Evolutionary conservation across 1,139 yeast species (phyloP).

Genomic region (Scheffersomyces illinoinensis): DNA sequence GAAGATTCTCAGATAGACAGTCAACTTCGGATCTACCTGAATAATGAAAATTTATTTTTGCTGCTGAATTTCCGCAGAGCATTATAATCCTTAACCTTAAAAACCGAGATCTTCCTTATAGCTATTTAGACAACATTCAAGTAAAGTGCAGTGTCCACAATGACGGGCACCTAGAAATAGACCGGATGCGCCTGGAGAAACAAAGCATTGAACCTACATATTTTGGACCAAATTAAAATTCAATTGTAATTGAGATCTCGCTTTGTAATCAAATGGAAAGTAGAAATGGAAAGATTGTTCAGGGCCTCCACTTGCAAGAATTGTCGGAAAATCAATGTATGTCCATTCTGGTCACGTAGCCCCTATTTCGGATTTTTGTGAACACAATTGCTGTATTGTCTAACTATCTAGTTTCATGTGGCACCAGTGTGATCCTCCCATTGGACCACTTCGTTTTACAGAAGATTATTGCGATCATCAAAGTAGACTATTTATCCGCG

Average conservation of each 20-base stretch:
- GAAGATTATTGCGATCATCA: no score
- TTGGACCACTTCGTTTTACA: neutral
- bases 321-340: neutral
- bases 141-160: neutral
- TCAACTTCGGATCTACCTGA: neutral
- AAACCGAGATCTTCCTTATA: neutral
- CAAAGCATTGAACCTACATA: neutral
- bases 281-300: no score
- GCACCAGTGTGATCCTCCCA: neutral
- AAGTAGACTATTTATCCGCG: neutral
- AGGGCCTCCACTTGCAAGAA: neutral
- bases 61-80: neutral
- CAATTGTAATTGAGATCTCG: neutral
- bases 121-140: neutral
- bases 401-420: neutral
- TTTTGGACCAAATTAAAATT: neutral
- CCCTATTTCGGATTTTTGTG: neutral
- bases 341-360: neutral
- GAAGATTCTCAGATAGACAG: neutral
- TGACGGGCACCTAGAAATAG: neutral
- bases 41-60: neutral
- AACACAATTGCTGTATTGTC: neutral
- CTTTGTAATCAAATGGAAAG: neutral
- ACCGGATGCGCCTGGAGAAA: neutral
- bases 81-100: neutral